Base-by-base conservation (phyloP, 2,329 filamentous ascomycete species). In the Cercospora sp. region DNA sequence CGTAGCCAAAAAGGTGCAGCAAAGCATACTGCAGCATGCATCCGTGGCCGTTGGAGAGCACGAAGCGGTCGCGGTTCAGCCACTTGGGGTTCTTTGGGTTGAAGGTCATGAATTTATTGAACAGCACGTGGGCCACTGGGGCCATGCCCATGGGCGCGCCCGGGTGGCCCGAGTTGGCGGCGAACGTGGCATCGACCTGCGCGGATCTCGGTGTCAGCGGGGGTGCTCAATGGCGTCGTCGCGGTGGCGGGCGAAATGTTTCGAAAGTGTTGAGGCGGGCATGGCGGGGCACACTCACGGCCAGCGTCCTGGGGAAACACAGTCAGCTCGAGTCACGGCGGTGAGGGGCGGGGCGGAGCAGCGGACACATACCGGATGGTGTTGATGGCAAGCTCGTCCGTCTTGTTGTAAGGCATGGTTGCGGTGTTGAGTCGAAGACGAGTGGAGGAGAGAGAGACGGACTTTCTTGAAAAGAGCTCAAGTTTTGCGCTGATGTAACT, bases 21-120 rank as follows among this genome's bases (percentile, higher is more conserved):
- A 99, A 88, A 78, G 94, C 91, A 90, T 99, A 99, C 82, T 97
- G 95, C 70, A 99, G 92, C 94, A 99, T 97, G 89, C 95, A 99
- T 77, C 91, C 95, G 85, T 99, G 95, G 76, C 95, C 95, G 87
- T 99, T 99, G 71, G 95, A 99, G 81, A 99, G 93, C 71, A 99
- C 93, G 80, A 99, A 99, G 82, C 95, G 91, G 84, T 99, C 95
- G 79, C 95, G 91, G 89, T 98, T 98, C 78, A 95, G 79, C 94
- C 94, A 99, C 73, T 93, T 87, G 77, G 95, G 92, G 89, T 97
- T 97, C 90, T 97, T 96, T 78, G 95, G 95, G 90, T 98, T 99
- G 89, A 97, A 99, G 82, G 85, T 96, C 93, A 99, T 93, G 88
- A 97, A 96, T 84, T 95, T 96, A 89, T 97, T 97, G 86, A 92